These are phyloP conservation scores for Colletotrichum echinochloae DNA, from an alignment of 2,329 filamentous ascomycete genomes.

Conservation along the genomic window DNA sequence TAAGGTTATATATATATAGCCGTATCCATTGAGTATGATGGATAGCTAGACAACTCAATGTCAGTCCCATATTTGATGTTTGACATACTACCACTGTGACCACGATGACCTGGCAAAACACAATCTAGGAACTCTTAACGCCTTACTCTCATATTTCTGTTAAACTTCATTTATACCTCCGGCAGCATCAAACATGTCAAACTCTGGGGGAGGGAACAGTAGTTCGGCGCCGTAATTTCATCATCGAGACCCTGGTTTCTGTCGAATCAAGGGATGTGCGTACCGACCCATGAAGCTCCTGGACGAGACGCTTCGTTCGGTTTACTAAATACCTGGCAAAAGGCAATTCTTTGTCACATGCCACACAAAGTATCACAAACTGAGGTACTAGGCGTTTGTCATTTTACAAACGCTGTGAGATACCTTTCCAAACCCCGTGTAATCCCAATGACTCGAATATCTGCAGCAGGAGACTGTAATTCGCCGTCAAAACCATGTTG, in stretches of 20 bases:
- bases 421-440: background rate
- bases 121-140: background rate
- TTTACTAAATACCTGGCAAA: background rate
- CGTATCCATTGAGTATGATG: no score
- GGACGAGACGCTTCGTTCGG: background rate
- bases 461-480: background rate
- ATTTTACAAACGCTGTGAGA: background rate
- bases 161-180: background rate
- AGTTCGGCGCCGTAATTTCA: background rate
- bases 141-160: background rate
- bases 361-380: background rate
- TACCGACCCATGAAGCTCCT: background rate
- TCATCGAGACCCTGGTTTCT: background rate
- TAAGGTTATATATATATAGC: background rate
- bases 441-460: background rate
- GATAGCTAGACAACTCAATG: background rate
- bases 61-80: background rate
- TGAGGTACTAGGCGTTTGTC: background rate
- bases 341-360: background rate
- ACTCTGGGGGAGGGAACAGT: background rate
- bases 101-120: background rate
- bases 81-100: background rate
- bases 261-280: background rate
- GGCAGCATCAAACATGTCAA: background rate
- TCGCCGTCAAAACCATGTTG: background rate